Conservation (phyloP, 139 green algal species). For the Eudorina sp. region DNA sequence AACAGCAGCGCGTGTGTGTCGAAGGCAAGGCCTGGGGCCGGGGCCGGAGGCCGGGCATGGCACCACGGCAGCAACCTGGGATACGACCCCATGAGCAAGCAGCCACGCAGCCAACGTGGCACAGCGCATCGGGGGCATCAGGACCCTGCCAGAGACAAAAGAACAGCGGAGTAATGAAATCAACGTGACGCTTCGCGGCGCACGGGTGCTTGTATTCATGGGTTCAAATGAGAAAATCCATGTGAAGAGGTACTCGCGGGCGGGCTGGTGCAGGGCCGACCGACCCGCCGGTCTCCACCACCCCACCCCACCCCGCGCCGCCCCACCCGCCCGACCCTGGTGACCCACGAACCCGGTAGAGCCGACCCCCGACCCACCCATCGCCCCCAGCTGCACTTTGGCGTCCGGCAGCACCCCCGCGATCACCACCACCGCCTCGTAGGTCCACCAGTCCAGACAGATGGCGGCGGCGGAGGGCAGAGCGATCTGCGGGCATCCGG, state of each 20-base stretch:
- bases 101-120: too few species aligned
- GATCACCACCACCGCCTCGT: conserved; percentile 53
- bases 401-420: conserved; percentile 54
- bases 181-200: too few species aligned
- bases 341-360: neutral
- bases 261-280: neutral
- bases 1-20: conserved; percentile 56
- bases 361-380: conserved; percentile 2
- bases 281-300: neutral
- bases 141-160: too few species aligned
- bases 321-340: too few species aligned
- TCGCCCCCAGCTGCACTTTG: conserved; percentile 36
- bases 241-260: neutral
- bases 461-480: conserved; percentile 53
- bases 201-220: too few species aligned
- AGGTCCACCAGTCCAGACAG: conserved; percentile 59
- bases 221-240: too few species aligned
- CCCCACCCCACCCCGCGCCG: too few species aligned
- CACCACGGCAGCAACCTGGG: too few species aligned
- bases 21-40: conserved; percentile 35
- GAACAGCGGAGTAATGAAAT: too few species aligned
- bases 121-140: too few species aligned
- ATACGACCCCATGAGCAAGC: too few species aligned
- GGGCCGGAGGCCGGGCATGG: neutral
- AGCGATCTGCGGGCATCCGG: conserved; percentile 21